Base-by-base conservation (phyloP, 2,329 filamentous ascomycete genomes). In the Fusarium sacchari region DNA sequence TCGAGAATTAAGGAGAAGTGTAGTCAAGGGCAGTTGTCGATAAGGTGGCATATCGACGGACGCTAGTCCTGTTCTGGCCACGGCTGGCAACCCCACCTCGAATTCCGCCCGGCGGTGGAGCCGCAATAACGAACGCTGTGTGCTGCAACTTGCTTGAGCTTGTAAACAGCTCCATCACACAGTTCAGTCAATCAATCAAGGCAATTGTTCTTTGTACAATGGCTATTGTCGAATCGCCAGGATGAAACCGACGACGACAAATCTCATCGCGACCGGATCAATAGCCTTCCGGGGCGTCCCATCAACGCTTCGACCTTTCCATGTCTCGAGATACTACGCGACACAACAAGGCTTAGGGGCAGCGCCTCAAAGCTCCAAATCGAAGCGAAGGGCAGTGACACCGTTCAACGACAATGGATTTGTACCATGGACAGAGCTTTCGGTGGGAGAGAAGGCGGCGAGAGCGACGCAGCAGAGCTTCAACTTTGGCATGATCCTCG, bases 381-480 rank as follows among this genome's bases (percentile, higher is more conserved):
- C 90, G 34, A 89, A 87, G 72, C 88, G 94, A 60, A 91, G 89
- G 78, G 87, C 91, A 43, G 91, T 98, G 32, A 97, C 95, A 0
- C 89, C 96, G 0, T 91, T 95, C 78, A 96, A 94, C 77, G 96
- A 98, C 77, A 93, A 94, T 78, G 96, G 96, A 13, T 88, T 88
- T 72, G 91, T 97, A 3, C 90, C 91, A 8, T 98, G 96, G 96
- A 88, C 86, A 7, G 87, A 96, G 61, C 88, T 98, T 6, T 94
- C 92, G 2, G 85, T 84, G 0, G 85, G 85, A 53, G 96, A 98
- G 81, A 98, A 97, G 82, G 91, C 91, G 6, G 93, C 92, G 30
- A 89, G 96, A 43, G 93, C 94, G 14, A 96, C 94, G 2, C 95
- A 98, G 82, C 96, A 98, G 82, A 93, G 92, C 22, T 92, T 97